Conservation (phyloP, 176 grass and related monocot genomes). For the Ensete ventricosum region DNA sequence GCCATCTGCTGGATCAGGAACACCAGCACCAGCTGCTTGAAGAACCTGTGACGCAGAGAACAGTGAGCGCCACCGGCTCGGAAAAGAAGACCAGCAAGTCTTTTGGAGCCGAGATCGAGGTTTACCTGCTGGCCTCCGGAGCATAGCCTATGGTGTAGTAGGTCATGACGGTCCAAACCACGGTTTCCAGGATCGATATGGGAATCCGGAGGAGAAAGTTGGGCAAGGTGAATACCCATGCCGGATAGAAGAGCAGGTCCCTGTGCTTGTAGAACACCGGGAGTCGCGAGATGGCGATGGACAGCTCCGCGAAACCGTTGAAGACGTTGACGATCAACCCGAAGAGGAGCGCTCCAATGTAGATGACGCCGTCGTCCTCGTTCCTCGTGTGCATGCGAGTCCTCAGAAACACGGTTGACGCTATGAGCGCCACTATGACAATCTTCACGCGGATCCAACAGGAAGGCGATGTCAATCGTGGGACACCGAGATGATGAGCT, state of each 20-base stretch:
- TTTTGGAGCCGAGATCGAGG: not conserved
- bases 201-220: conserved; percentile 75
- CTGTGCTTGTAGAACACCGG: conserved; percentile 96
- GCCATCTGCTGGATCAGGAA: conserved; percentile 94
- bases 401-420: conserved; percentile 57
- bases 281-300: conserved; percentile 63
- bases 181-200: conserved; percentile 67
- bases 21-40: conserved; percentile 86
- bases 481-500: not conserved
- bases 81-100: not conserved
- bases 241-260: conserved; percentile 86
- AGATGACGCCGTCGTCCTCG: conserved; percentile 56
- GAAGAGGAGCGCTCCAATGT: conserved; percentile 77
- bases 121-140: conserved; percentile 70
- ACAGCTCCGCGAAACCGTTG: conserved; percentile 95
- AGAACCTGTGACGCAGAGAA: conserved; percentile 43
- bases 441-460: conserved; percentile 28
- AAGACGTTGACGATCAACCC: conserved; percentile 76
- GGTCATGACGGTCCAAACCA: conserved; percentile 68
- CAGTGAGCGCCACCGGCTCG: not conserved
- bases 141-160: conserved; percentile 92
- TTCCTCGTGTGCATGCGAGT: conserved; percentile 61
- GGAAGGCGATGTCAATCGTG: too few species aligned
- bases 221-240: conserved; percentile 74
- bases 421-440: conserved; percentile 52